Percentiles rank a stretch among this genome's conserved stretches.
Conservation (phyloP, 768 basidiomycete species). For the Mrakia hoshinonis region DNA sequence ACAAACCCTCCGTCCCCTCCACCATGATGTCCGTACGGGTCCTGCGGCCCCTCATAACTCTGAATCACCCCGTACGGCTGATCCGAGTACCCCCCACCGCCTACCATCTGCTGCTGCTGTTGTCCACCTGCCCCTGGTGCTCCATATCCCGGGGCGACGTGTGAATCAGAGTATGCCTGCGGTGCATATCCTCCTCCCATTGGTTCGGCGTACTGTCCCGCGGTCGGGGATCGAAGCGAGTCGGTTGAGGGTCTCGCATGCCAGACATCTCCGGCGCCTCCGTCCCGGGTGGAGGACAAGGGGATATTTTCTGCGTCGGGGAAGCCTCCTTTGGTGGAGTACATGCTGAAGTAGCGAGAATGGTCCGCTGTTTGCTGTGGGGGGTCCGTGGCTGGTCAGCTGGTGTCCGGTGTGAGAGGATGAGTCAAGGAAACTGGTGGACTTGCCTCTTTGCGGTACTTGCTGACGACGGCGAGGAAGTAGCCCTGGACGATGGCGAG, state of each 20-base stretch:
- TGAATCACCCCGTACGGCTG: conserved; percentile 5
- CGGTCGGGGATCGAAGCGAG: neutral
- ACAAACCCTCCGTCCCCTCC: conserved; percentile 19
- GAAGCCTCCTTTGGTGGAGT: conserved; percentile 27
- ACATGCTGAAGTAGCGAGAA: conserved; percentile 27
- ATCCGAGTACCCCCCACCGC: neutral
- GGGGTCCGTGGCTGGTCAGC: neutral
- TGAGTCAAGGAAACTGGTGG: neutral
- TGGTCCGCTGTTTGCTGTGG: conserved; percentile 24
- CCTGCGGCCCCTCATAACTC: neutral
- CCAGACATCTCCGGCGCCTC: conserved; percentile 17
- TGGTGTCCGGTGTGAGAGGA: no score
- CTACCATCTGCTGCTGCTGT: neutral
- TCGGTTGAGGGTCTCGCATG: conserved; percentile 14
- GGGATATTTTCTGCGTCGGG: conserved; percentile 25
- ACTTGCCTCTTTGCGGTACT: conserved; percentile 18
- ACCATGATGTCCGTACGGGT: neutral
- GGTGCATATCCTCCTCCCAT: neutral
- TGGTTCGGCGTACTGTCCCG: neutral
- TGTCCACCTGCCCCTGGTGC: neutral
- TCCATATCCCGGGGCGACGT: neutral
- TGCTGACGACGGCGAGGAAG: conserved; percentile 30
- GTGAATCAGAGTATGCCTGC: neutral
- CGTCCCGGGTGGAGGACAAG: neutral
- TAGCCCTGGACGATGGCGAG: conserved; percentile 68